phyloP scores from a whole-genome alignment of 371 early-diverging fungal species.

The Saksenaea vasiformis region DNA sequence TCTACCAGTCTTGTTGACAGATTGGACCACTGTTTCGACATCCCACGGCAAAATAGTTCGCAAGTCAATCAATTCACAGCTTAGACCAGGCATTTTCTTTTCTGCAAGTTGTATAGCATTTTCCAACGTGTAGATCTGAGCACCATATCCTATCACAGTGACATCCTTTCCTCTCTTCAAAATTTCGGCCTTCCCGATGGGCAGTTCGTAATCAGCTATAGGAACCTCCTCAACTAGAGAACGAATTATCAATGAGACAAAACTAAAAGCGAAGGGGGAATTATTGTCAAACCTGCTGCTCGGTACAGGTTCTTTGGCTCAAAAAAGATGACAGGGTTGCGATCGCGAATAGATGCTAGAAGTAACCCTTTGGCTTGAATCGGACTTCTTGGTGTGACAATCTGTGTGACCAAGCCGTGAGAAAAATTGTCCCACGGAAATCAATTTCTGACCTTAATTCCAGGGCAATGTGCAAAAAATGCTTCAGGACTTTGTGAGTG shows the following conservation, averaged over 20 bases:
- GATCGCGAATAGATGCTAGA: constrained; percentile 90
- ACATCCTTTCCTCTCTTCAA: constrained; percentile 88
- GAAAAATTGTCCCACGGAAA: not conserved
- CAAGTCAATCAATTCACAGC: constrained; percentile 94
- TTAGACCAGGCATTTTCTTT: constrained; percentile 85
- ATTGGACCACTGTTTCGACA: constrained; percentile 87
- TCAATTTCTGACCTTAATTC: constrained; percentile 69
- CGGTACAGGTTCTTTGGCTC: constrained; percentile 98
- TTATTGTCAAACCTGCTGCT: constrained; percentile 67
- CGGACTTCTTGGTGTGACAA: constrained; percentile 93
- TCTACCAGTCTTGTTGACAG: constrained; percentile 96
- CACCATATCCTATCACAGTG: constrained; percentile 93
- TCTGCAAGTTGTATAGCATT: constrained; percentile 89
- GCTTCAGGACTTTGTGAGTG: constrained; percentile 97
- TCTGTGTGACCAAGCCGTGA: constrained; percentile 28
- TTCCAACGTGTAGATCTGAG: constrained; percentile 93
- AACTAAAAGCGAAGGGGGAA: no score
- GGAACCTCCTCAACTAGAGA: constrained; percentile 92
- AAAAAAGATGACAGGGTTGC: constrained; percentile 94
- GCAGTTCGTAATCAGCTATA: constrained; percentile 88
- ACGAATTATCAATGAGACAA: no score
- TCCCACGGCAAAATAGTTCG: constrained; percentile 95
- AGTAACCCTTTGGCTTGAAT: constrained; percentile 97
- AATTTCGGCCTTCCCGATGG: constrained; percentile 94
- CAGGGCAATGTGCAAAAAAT: constrained; percentile 95